Conservation (phyloP, 176 grass and related monocot species). For the Hyparrhenia diplandra region DNA sequence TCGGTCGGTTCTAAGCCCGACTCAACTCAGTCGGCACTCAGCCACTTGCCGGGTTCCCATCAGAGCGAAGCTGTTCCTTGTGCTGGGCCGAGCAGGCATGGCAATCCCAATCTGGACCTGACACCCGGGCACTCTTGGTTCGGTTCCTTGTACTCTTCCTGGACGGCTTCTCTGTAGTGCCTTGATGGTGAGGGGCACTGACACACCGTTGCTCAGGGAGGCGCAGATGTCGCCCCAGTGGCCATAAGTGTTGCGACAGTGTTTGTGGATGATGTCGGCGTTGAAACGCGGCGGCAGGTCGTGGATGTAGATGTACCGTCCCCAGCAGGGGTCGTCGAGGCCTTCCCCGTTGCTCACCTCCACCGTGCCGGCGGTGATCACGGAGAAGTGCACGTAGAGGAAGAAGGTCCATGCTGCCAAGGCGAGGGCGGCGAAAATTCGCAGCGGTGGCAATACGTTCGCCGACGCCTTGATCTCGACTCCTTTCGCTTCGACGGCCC, state of each 20-base stretch:
- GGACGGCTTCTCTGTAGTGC: too few relatives aligned
- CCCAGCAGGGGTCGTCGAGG: slow-evolving; percentile 40
- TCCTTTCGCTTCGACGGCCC: background rate
- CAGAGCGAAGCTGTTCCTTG: too few relatives aligned
- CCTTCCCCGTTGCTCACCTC: background rate
- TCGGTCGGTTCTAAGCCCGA: too few relatives aligned
- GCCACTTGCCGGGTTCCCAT: too few relatives aligned
- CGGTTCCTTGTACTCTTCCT: too few relatives aligned
- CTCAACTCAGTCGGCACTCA: too few relatives aligned
- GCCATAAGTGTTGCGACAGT: slow-evolving; percentile 40
- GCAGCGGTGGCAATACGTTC: background rate
- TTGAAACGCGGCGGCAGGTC: slow-evolving; percentile 66
- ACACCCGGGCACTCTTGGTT: too few relatives aligned
- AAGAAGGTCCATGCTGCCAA: slow-evolving; percentile 37
- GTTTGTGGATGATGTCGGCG: slow-evolving; percentile 44
- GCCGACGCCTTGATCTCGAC: slow-evolving; percentile 29
- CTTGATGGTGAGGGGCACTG: too few relatives aligned
- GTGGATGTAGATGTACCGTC: slow-evolving; percentile 64
- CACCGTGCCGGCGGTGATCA: background rate
- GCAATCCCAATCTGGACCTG: too few relatives aligned
- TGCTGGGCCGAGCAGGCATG: too few relatives aligned
- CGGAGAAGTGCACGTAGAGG: slow-evolving; percentile 40
- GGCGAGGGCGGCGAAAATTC: slow-evolving; percentile 29
- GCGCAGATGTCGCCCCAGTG: slow-evolving; percentile 63
- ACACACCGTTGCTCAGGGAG: slow-evolving; percentile 45